Conservation (phyloP, 495 filamentous ascomycete genomes). For the Daldinia vernicosa region DNA sequence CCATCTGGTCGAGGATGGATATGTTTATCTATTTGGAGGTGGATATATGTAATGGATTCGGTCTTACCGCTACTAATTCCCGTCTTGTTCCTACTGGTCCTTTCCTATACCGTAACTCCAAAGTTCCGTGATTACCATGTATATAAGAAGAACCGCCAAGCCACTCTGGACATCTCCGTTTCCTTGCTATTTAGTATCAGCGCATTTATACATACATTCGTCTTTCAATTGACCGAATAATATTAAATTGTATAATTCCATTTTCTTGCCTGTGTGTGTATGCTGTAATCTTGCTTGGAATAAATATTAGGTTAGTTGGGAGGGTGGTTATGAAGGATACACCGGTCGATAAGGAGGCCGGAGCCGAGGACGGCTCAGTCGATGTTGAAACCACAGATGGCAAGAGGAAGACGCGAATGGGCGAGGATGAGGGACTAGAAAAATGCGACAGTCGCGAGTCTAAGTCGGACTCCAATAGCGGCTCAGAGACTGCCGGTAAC, state of each 20-base stretch:
- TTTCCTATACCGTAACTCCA: neutral
- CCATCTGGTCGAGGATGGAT: slow-evolving; percentile 5
- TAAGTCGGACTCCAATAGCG: slow-evolving; percentile 4
- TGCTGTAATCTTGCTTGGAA: neutral
- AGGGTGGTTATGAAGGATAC: slow-evolving; percentile 16
- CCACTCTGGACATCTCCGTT: neutral
- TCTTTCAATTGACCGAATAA: neutral
- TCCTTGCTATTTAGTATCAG: neutral
- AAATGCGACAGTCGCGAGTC: slow-evolving; percentile 7
- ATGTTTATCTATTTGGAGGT: slow-evolving; percentile 3
- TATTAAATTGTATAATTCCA: neutral
- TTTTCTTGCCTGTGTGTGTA: neutral
- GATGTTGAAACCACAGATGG: neutral
- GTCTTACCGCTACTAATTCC: slow-evolving; percentile 6
- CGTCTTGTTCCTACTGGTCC: slow-evolving; percentile 5
- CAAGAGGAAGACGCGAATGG: neutral
- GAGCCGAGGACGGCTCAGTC: neutral
- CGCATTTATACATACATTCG: neutral
- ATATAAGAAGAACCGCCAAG: neutral
- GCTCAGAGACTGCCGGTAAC: slow-evolving; percentile 3
- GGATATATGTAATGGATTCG: slow-evolving; percentile 6
- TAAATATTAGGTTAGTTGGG: neutral
- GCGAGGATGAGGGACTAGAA: slow-evolving; percentile 5
- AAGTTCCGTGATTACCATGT: slow-evolving; percentile 17
- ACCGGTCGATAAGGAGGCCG: slow-evolving; percentile 16